Conservation (phyloP, 2,329 filamentous ascomycete species). For the Colletotrichum orchidophilum region DNA sequence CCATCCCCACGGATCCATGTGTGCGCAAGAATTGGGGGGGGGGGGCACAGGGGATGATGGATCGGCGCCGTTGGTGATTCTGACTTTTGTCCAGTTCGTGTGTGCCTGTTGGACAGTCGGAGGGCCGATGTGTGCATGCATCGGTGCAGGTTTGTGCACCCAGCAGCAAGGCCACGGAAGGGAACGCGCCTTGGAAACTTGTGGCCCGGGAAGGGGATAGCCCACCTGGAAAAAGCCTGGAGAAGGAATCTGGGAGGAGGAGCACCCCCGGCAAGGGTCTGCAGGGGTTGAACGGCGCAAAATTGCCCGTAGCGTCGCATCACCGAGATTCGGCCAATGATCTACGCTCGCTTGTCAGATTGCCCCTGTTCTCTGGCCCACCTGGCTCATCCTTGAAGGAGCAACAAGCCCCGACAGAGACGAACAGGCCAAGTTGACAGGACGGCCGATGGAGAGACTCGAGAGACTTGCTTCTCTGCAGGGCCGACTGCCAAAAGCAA, state of each 20-base stretch:
- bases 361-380: neutral
- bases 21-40: neutral
- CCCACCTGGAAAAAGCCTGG: neutral
- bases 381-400: constrained; percentile 6
- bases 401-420: constrained; percentile 18
- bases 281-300: constrained; percentile 11
- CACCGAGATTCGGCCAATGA: constrained; percentile 3
- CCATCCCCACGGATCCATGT: neutral
- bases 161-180: neutral
- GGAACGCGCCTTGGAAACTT: neutral
- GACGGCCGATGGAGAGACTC: neutral
- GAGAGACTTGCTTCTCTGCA: neutral
- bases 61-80: neutral
- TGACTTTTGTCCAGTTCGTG: neutral
- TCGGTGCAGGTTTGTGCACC: constrained; percentile 4
- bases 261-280: neutral
- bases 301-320: constrained; percentile 25
- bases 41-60: too few species aligned
- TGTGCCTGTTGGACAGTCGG: neutral
- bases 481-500: neutral
- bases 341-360: constrained; percentile 3
- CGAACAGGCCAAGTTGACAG: neutral
- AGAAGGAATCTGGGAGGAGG: neutral
- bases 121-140: constrained; percentile 29
- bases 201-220: neutral